phyloP scores from a whole-genome alignment of 202 grass and related monocot genomes.

The Schoenoplectus tabernaemontani region DNA sequence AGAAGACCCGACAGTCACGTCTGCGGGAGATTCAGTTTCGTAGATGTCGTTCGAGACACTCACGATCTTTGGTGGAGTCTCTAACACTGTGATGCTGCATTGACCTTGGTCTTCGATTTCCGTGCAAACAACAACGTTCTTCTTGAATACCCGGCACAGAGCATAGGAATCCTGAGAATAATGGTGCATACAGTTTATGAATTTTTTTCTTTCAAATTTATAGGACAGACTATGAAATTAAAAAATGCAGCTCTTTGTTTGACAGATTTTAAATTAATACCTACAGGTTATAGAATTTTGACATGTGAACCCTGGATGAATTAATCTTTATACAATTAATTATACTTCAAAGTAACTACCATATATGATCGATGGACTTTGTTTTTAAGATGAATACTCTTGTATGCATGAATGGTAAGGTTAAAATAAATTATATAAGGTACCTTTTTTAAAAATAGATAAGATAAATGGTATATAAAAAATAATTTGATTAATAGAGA shows the following conservation, averaged over 20 bases:
- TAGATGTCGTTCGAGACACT: conserved; percentile 30
- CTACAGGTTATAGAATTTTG: neutral
- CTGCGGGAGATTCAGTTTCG: conserved; percentile 55
- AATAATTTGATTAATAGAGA: neutral
- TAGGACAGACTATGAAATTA: neutral
- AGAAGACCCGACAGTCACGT: conserved; percentile 51
- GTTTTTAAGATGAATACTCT: neutral
- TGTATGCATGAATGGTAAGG: neutral
- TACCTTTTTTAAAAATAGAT: neutral
- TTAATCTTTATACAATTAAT: too few relatives aligned
- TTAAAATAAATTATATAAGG: neutral
- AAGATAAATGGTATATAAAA: neutral
- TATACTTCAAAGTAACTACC: neutral
- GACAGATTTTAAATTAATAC: too few relatives aligned
- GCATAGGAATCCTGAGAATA: conserved; percentile 77
- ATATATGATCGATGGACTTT: neutral
- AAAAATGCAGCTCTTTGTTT: neutral
- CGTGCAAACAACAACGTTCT: conserved; percentile 56
- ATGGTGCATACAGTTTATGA: neutral
- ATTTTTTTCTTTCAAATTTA: neutral
- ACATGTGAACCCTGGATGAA: neutral
- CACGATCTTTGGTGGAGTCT: conserved; percentile 19
- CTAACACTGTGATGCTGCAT: conserved; percentile 56
- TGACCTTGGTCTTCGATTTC: conserved; percentile 75
- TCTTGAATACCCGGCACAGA: conserved; percentile 95